Base-by-base conservation (phyloP, 257 asterid genomes). In the Jasminum sambac region DNA sequence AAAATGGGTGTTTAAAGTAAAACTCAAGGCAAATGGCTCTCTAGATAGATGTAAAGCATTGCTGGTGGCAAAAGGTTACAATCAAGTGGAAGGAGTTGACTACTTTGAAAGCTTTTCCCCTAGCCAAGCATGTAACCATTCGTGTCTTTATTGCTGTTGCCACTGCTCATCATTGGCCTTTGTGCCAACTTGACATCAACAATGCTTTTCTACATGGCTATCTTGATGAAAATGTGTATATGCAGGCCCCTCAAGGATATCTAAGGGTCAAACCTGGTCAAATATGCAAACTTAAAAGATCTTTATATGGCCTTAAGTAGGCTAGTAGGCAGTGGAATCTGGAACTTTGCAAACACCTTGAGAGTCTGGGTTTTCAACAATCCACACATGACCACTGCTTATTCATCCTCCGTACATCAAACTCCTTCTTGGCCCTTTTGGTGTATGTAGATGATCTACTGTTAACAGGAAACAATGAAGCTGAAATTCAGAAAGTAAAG, bases 1-100 rank as follows among this genome's bases (percentile, higher is more conserved):
- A 7, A 71, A 41, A 17, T 71, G 68, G 68, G 69, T 42, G 1
- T 71, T 11, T 16, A 71, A 62, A n/a, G 55, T 71, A 6, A 71
- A 41, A 19, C 19, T 11, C 1, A 40, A 40, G 16, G 13, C 62
- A 4, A 69, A 60, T 61, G 68, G 69, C 2, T 2, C n/a, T 7
- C 14, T 71, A 4, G 48, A 72, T 4, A 8, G 60, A 0, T 17
- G 4, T 13, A 72, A 63, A 8, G 37, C 50, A 0, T 0, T 17
- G 6, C n/a, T 62, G 2, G 48, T 63, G 2, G 46, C 21, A 2
- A 62, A 43, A 37, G 50, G 65, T 1, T 52, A 1, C 11, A 46
- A 24, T 24, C 73, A 68, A 55, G n/a, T 24, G 6, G 46, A 12
- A 0, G 34, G 43, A 0, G 5, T 67, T 5, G 26, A 67, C 23